phyloP scores from a whole-genome alignment of 148 eudicot genomes.

The Vaccinium macrocarpon region DNA sequence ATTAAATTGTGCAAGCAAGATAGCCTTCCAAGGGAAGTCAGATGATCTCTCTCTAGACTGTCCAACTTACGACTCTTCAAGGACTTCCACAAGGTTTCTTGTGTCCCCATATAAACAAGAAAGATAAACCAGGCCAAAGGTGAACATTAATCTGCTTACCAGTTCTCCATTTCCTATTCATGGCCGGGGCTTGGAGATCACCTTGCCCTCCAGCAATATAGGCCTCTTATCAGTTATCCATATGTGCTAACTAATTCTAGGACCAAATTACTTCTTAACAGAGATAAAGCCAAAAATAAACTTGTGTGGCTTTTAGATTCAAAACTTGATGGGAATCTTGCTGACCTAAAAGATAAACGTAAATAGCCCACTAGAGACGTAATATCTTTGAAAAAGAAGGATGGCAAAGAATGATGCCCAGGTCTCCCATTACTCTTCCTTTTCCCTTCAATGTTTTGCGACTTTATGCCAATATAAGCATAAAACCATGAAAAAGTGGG shows the following conservation, averaged over 20 bases:
- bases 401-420: background rate
- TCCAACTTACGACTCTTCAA: background rate
- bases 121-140: background rate
- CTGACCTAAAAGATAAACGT: background rate
- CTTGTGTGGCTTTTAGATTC: background rate
- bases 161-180: background rate
- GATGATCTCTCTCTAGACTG: background rate
- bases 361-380: background rate
- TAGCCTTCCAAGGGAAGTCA: background rate
- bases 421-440: background rate
- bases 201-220: background rate
- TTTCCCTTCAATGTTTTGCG: background rate
- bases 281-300: background rate
- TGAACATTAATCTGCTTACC: background rate
- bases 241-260: background rate
- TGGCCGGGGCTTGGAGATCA: background rate
- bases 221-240: background rate
- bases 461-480: background rate
- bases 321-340: too few relatives aligned
- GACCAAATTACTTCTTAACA: background rate
- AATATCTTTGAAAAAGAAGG: background rate
- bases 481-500: background rate
- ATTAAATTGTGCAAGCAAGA: background rate
- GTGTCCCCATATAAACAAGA: background rate
- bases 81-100: slow-evolving; percentile 1